A percentile compares a stretch with the other conserved stretches of the same genome.
Evolutionary conservation across 768 basidiomycete species (phyloP).

Genomic region (Xerocomellus dryophilus): DNA sequence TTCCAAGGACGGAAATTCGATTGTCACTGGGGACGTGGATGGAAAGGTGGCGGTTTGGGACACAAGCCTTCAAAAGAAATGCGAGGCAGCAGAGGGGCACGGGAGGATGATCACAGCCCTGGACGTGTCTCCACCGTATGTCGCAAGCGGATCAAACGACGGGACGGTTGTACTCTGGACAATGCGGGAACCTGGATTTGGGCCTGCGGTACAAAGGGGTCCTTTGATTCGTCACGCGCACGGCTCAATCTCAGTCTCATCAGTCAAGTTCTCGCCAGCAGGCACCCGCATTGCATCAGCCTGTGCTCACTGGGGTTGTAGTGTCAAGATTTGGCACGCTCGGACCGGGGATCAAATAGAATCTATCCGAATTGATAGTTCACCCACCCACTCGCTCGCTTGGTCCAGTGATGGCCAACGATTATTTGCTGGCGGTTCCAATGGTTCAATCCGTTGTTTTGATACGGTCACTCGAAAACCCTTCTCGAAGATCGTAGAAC

Average conservation of each 20-base stretch:
- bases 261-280: slow-evolving; percentile 8
- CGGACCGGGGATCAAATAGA: slow-evolving; percentile 3
- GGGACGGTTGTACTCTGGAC: background rate
- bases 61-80: background rate
- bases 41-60: slow-evolving; percentile 4
- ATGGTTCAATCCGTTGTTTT: slow-evolving; percentile 7
- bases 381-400: slow-evolving; percentile 2
- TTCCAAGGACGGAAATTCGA: slow-evolving; percentile 9
- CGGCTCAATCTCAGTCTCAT: background rate
- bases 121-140: slow-evolving; percentile 3
- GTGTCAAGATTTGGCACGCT: slow-evolving; percentile 6
- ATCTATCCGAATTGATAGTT: background rate
- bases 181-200: background rate
- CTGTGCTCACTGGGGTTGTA: background rate
- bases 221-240: background rate
- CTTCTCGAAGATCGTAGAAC: background rate
- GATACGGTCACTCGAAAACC: background rate
- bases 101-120: background rate
- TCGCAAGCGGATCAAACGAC: slow-evolving; percentile 5
- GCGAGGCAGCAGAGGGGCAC: background rate
- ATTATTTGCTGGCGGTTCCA: slow-evolving; percentile 7
- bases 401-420: slow-evolving; percentile 7
- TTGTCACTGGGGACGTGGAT: slow-evolving; percentile 4
- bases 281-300: slow-evolving; percentile 9
- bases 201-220: background rate